Percentiles rank a stretch among this genome's conserved stretches.
These are phyloP conservation scores for Lactarius akahatsu DNA, from an alignment of 768 basidiomycete genomes.

Conservation along the genomic window DNA sequence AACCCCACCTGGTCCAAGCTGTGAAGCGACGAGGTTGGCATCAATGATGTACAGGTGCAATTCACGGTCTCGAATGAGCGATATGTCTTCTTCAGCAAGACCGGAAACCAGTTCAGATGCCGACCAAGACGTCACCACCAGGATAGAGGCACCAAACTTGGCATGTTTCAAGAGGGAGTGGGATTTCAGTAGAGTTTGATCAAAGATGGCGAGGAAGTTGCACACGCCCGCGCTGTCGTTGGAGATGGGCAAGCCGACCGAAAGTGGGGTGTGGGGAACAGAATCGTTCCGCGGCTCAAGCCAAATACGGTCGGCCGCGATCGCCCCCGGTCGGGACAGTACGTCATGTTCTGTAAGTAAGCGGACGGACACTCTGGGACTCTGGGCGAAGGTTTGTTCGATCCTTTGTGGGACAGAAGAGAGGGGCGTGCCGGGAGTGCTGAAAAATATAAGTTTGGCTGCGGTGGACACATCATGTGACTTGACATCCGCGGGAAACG, in stretches of 20 bases:
- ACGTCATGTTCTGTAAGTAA: conserved; percentile 71
- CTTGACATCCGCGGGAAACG: conserved; percentile 28
- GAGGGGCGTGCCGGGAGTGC: conserved; percentile 55
- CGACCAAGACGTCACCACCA: conserved; percentile 76
- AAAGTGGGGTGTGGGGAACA: conserved; percentile 49
- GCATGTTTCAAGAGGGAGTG: conserved; percentile 71
- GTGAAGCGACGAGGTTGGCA: conserved; percentile 50
- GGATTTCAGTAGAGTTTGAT: conserved; percentile 73
- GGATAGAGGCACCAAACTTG: conserved; percentile 63
- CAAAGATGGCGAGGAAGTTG: conserved; percentile 75
- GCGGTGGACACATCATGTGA: conserved; percentile 33
- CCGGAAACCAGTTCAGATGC: conserved; percentile 69
- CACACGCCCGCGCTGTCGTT: conserved; percentile 45
- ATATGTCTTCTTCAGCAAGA: conserved; percentile 51
- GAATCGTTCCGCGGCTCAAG: conserved; percentile 49
- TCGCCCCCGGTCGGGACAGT: conserved; percentile 69
- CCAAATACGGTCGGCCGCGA: conserved; percentile 67
- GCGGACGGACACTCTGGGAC: conserved; percentile 53
- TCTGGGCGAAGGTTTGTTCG: conserved; percentile 57
- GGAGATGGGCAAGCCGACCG: conserved; percentile 57
- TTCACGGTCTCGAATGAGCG: conserved; percentile 49
- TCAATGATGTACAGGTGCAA: conserved; percentile 62
- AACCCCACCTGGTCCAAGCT: conserved; percentile 39
- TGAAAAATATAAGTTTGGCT: conserved; percentile 61
- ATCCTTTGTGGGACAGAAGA: conserved; percentile 49